Base-by-base conservation (phyloP, 2,329 filamentous ascomycete species). In the Dothistroma septosporum region DNA sequence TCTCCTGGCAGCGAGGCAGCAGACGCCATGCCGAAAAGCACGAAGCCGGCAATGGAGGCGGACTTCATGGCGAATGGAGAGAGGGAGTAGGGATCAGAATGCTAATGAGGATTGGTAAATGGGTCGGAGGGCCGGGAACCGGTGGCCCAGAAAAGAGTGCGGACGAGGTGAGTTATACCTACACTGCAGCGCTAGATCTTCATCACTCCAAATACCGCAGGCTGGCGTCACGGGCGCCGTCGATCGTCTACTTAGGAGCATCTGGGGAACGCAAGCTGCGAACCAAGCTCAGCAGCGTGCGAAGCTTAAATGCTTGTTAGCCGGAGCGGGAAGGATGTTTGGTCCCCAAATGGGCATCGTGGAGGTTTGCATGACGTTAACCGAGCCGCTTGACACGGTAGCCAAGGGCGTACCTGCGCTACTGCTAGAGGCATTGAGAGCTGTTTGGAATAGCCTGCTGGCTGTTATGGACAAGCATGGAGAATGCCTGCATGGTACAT, bases 11-110 rank as follows among this genome's bases (percentile, higher is more conserved):
- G 44, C 22, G 58, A 60, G 31, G 41, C 37, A 48, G 59, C 59
- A 22, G 60, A 53, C 24, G 61, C 54, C 21, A 48, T 41, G 41
- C 49, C 32, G 50, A 50, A 46, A 16, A 61, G 52, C 9, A 56
- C n/a, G 28, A 56, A 8, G 32, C 28, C 46, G 11, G 53, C 19
- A 28, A 60, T 31, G 35, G 59, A 5, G 10, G 55, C 47, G 52
- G 47, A 33, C 57, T 64, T 64, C 60, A 64, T 64, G n/a, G n/a
- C 59, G 50, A 33, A 16, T 35, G 35, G 22, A 21, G n/a, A 44
- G 32, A 37, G 47, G 16, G 10, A 28, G n/a, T 48, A 11, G 10
- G 10, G 10, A 37, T 11, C 33, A 9, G 14, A 37, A 37, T 37
- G 33, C 33, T 16, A 37, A 37, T 37, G 33, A 37, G 14, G 4